Conservation (phyloP, 2,329 filamentous ascomycete genomes). For the Apiospora pterosperma region DNA sequence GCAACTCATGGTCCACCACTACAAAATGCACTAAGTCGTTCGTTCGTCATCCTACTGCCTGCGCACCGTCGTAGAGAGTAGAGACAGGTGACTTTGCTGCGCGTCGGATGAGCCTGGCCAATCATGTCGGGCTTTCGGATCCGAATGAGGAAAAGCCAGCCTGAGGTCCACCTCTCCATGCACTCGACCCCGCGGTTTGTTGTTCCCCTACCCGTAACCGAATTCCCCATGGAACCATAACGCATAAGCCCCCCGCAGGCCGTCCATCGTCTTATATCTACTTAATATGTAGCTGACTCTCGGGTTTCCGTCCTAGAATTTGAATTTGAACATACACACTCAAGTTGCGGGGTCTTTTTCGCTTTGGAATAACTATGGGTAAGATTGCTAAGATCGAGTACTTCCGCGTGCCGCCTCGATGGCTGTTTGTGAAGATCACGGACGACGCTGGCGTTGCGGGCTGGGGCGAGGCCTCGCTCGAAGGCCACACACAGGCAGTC, state of each 20-base stretch:
- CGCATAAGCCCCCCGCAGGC: background rate
- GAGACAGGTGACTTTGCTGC: background rate
- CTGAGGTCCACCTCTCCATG: background rate
- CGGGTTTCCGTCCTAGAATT: background rate
- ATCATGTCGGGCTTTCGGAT: background rate
- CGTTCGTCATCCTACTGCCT: background rate
- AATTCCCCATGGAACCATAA: background rate
- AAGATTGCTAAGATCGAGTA: slow-evolving; percentile 67
- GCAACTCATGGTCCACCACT: background rate
- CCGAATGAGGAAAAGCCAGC: background rate
- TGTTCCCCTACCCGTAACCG: background rate
- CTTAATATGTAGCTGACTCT: background rate
- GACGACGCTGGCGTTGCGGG: slow-evolving; percentile 62
- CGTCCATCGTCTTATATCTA: background rate
- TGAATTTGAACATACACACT: background rate
- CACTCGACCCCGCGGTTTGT: background rate
- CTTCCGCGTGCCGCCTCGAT: slow-evolving; percentile 70
- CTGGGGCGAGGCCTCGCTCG: slow-evolving; percentile 73
- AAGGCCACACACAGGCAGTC: slow-evolving; percentile 71
- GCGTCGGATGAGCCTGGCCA: background rate
- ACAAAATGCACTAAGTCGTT: background rate
- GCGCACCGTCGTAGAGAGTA: background rate
- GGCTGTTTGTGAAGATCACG: slow-evolving; percentile 75
- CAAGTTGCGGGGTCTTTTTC: background rate
- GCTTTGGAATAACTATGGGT: slow-evolving; percentile 41